Evolutionary conservation across 345 rosid genomes (phyloP).

Genomic region (Camelina hispida): DNA sequence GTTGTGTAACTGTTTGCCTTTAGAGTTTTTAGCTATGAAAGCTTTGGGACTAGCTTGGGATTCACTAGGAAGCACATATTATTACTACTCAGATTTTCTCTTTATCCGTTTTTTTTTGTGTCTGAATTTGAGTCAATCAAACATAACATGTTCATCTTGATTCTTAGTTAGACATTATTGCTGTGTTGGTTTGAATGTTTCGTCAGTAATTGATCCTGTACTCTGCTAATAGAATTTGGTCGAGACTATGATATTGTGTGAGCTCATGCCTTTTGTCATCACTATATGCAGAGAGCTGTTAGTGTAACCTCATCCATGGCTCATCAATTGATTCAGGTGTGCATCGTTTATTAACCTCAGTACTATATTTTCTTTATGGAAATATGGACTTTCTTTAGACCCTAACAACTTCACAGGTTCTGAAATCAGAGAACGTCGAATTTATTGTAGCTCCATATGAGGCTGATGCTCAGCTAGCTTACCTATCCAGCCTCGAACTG

Average conservation of each 20-base stretch:
- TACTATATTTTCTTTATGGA: neutral
- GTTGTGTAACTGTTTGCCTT: neutral
- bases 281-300: slow-evolving; percentile 68
- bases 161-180: slow-evolving; percentile 7
- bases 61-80: neutral
- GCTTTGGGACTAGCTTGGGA: neutral
- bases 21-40: neutral
- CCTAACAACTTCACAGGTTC: slow-evolving; percentile 55
- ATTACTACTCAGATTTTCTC: neutral
- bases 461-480: slow-evolving; percentile 96
- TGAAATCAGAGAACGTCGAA: slow-evolving; percentile 76
- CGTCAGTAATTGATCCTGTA: neutral
- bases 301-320: slow-evolving; percentile 84
- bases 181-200: slow-evolving; percentile 11
- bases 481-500: slow-evolving; percentile 64
- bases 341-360: slow-evolving; percentile 6
- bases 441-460: slow-evolving; percentile 95
- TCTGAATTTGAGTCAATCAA: slow-evolving; percentile 13
- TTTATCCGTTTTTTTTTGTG: neutral
- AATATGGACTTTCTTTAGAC: slow-evolving; percentile 24
- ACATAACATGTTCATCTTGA: slow-evolving; percentile 12
- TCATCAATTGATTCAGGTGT: slow-evolving; percentile 75
- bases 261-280: slow-evolving; percentile 17
- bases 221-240: slow-evolving; percentile 19
- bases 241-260: slow-evolving; percentile 7